Percentiles rank a stretch among this genome's conserved stretches.
Evolutionary conservation across 768 basidiomycete genomes (phyloP).

Genomic region (Collybiopsis confluens): DNA sequence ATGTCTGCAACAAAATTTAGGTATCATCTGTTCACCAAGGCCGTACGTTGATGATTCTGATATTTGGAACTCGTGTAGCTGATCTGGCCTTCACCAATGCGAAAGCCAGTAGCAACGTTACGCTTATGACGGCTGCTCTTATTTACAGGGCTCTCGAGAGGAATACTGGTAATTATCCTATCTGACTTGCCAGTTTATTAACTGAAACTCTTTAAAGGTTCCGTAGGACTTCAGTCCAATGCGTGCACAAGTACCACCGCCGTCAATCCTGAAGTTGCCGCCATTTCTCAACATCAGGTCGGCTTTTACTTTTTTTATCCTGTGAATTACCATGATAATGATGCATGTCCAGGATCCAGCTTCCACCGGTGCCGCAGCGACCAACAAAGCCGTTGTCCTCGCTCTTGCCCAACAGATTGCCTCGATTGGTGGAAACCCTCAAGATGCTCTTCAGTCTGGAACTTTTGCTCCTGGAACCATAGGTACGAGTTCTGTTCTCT

Average conservation of each 20-base stretch:
- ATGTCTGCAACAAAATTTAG: slow-evolving; percentile 55
- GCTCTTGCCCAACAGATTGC: slow-evolving; percentile 63
- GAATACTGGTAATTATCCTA: slow-evolving; percentile 40
- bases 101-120: slow-evolving; percentile 54
- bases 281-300: slow-evolving; percentile 58
- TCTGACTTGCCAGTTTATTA: background rate
- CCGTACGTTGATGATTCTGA: background rate
- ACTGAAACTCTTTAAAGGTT: background rate
- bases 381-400: slow-evolving; percentile 62
- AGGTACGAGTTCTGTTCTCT: slow-evolving; percentile 19
- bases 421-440: slow-evolving; percentile 58
- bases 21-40: no score
- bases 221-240: slow-evolving; percentile 41
- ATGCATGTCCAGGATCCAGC: slow-evolving; percentile 51
- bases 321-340: slow-evolving; percentile 38
- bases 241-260: slow-evolving; percentile 53
- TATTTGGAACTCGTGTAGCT: slow-evolving; percentile 28
- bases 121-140: slow-evolving; percentile 53
- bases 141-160: slow-evolving; percentile 64
- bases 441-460: slow-evolving; percentile 52
- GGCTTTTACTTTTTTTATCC: slow-evolving; percentile 40
- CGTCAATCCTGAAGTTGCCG: slow-evolving; percentile 62
- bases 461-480: slow-evolving; percentile 57
- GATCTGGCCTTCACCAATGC: slow-evolving; percentile 74
- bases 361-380: slow-evolving; percentile 47